Conservation (phyloP, 108 stramenopile genomes). For the Chaetoceros muelleri region DNA sequence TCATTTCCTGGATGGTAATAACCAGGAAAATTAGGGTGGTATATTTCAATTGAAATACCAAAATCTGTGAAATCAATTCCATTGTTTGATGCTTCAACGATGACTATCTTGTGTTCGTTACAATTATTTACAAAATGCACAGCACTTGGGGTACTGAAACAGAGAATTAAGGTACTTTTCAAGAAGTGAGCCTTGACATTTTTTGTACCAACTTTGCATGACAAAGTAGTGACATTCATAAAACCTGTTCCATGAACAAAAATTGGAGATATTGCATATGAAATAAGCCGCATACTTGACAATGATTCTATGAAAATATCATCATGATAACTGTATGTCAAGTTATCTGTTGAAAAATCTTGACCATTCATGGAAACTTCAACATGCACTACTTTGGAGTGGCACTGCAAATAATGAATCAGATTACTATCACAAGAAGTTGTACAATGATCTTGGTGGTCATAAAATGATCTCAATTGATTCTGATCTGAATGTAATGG, state of each 20-base stretch:
- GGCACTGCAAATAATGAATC: background rate
- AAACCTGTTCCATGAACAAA: conserved; percentile 23
- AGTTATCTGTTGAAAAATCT: conserved; percentile 6
- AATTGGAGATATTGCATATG: conserved; percentile 5
- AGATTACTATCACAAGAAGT: background rate
- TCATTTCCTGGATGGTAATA: conserved; percentile 23
- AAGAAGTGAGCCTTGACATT: conserved; percentile 14
- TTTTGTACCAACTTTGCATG: conserved; percentile 19
- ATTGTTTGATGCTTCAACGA: conserved; percentile 10
- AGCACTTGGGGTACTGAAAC: conserved; percentile 12
- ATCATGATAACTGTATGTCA: conserved; percentile 16
- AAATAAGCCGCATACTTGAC: conserved; percentile 14
- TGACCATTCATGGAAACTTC: conserved; percentile 23
- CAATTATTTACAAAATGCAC: too few species aligned
- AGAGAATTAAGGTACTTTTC: conserved; percentile 12
- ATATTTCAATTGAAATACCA: conserved; percentile 8
- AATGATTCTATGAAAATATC: conserved; percentile 19
- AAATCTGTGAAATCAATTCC: conserved; percentile 20
- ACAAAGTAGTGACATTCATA: conserved; percentile 11
- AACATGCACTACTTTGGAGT: conserved; percentile 4
- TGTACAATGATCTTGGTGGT: background rate
- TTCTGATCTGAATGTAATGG: background rate
- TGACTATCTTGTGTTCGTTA: too few species aligned
- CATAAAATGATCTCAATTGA: background rate
- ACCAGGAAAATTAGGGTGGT: conserved; percentile 11